A percentile compares a stretch with the other conserved stretches of the same genome.
phyloP scores from a whole-genome alignment of 257 asterid genomes.

The Voacanga thouarsii region DNA sequence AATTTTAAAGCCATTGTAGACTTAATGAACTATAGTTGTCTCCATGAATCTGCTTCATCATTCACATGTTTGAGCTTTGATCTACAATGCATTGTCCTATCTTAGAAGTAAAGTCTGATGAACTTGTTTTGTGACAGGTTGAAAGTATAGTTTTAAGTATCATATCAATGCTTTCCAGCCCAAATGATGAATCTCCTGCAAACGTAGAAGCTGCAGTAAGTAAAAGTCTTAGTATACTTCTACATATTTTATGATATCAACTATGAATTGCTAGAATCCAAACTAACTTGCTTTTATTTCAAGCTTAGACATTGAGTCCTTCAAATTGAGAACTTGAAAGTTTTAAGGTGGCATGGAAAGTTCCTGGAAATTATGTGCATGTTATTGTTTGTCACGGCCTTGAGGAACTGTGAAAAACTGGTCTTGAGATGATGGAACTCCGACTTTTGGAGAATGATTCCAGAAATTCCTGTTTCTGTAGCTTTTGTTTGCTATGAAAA shows the following conservation, averaged over 20 bases:
- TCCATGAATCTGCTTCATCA: conserved; percentile 21
- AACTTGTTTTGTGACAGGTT: conserved; percentile 20
- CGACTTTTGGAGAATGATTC: too few species aligned
- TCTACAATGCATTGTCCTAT: not conserved
- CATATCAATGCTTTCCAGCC: conserved; percentile 31
- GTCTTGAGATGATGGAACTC: too few species aligned
- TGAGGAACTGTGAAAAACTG: not conserved
- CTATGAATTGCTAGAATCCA: not conserved
- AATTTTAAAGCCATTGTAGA: not conserved
- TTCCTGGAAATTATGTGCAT: not conserved
- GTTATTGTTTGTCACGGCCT: not conserved
- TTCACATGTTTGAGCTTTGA: not conserved
- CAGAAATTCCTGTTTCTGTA: too few species aligned
- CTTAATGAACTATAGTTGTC: not conserved
- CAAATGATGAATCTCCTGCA: conserved; percentile 21
- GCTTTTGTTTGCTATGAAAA: too few species aligned
- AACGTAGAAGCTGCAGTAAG: conserved; percentile 97
- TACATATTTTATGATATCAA: not conserved
- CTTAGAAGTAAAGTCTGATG: not conserved
- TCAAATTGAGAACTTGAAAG: too few species aligned
- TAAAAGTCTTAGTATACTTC: not conserved
- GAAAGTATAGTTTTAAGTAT: conserved; percentile 31
- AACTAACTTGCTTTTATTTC: not conserved
- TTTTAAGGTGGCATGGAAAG: not conserved
- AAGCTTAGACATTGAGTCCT: not conserved